Base-by-base conservation (phyloP, 306 rosid genomes). In the Glycine tomentella region DNA sequence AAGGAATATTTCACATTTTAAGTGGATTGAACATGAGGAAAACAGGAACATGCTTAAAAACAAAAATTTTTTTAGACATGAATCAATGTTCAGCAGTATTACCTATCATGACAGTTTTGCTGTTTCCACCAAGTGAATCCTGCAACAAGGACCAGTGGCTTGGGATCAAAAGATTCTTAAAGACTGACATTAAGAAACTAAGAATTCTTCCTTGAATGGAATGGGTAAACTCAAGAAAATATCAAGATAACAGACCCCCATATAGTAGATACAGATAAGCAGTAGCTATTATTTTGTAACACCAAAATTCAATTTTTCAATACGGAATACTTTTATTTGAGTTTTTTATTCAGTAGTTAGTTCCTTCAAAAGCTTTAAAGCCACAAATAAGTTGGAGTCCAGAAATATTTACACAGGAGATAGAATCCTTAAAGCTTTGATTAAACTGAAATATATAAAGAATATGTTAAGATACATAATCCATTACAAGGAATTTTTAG, bases 81-180 rank as follows among this genome's bases (percentile, higher is more conserved):
- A 84, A 62, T 81, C 57, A 74, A 62, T 50, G 63, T 73, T 84
- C 45, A 48, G 82, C 48, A 81, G 82, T 67, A 55, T 86, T 90
- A 92, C 97, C 97, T 90, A 92, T 90, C 97, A 92, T 92, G 69
- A 92, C 91, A 51, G 97, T 90, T 86, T 88, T 92, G 89, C 95
- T 92, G 88, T 90, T 92, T 85, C 97, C 97, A 73, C 97, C 97
- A 45, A 92, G 95, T 74, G 97, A 92, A 85, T 92, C 97, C 97
- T 92, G 93, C 84, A 85, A 82, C 77, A 51, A 70, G 70, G 82
- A 77, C 13, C 42, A 80, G 80, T 9, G 38, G 31, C 31, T 25
- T 25, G 31, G 31, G 31, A 25, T 25, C 31, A 25, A 25, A 25
- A 25, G 31, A 25, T 25, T 25, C 31, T 25, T 25, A 25, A 25